Evolutionary conservation across 108 stramenopile species (phyloP).

Genomic region (Epithemia pelagica): DNA sequence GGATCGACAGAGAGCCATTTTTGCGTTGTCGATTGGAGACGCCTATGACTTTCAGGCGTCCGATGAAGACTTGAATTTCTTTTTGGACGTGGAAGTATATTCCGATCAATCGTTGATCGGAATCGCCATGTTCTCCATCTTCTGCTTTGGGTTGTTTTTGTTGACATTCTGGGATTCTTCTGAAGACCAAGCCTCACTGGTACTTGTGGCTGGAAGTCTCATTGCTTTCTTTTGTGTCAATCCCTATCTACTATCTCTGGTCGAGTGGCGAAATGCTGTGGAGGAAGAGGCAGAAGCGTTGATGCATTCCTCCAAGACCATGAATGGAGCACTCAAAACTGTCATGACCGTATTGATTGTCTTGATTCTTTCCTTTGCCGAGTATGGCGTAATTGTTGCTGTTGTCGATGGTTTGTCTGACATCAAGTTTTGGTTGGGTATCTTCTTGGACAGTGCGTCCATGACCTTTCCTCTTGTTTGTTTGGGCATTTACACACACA

Average conservation of each 20-base stretch:
- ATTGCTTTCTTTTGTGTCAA: constrained; percentile 52
- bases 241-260: constrained; percentile 36
- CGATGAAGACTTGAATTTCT: constrained; percentile 49
- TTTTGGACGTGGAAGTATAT: constrained; percentile 47
- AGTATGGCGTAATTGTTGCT: constrained; percentile 26
- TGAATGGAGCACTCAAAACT: constrained; percentile 47
- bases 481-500: constrained; percentile 42
- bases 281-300: constrained; percentile 59
- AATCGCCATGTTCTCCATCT: constrained; percentile 32
- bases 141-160: constrained; percentile 37
- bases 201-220: constrained; percentile 40
- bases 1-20: constrained; percentile 35
- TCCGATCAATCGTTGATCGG: constrained; percentile 28
- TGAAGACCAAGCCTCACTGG: constrained; percentile 34
- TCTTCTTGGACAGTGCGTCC: constrained; percentile 42
- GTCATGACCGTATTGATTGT: constrained; percentile 30
- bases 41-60: constrained; percentile 19
- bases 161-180: constrained; percentile 44
- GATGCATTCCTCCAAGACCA: constrained; percentile 48
- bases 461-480: constrained; percentile 42
- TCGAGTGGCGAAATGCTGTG: constrained; percentile 56
- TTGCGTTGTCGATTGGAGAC: constrained; percentile 44
- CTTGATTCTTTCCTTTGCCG: constrained; percentile 22
- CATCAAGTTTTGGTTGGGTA: constrained; percentile 32
- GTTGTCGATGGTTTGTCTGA: constrained; percentile 33